Percentiles rank a stretch among this genome's conserved stretches.
phyloP scores from a whole-genome alignment of 805 yeast species.

The Metschnikowia rubicola region DNA sequence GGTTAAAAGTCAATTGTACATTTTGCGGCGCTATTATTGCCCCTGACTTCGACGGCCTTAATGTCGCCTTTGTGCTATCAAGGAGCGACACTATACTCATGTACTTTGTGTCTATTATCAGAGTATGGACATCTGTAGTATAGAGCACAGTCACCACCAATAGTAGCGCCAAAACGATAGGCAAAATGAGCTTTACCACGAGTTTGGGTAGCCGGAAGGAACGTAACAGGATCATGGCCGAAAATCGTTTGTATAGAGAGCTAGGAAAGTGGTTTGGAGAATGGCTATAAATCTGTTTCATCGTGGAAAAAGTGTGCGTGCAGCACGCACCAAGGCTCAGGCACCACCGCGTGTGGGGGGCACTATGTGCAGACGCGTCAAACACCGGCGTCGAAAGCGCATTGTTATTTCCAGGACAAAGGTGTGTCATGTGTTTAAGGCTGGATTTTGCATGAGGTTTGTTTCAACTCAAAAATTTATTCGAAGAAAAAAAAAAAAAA shows the following conservation, averaged over 20 bases:
- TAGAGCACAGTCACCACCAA: constrained; percentile 3
- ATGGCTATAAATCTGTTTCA: not conserved
- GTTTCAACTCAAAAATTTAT: too few species aligned
- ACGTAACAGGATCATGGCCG: constrained; percentile 16
- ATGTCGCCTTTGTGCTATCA: not conserved
- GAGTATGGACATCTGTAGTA: constrained; percentile 9
- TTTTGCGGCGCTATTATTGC: constrained; percentile 20
- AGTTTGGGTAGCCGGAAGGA: constrained; percentile 10
- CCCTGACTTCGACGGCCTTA: not conserved
- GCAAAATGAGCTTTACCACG: constrained; percentile 6
- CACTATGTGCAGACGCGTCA: not conserved
- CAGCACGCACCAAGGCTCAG: too few species aligned
- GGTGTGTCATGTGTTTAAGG: too few species aligned
- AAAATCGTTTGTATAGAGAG: constrained; percentile 5
- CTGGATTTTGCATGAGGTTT: too few species aligned
- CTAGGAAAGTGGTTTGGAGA: not conserved
- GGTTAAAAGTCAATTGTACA: constrained; percentile 34
- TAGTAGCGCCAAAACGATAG: constrained; percentile 1
- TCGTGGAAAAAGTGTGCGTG: too few species aligned
- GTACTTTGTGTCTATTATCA: constrained; percentile 7
- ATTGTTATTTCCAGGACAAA: not conserved
- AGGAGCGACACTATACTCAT: constrained; percentile 5
- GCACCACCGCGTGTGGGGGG: too few species aligned
- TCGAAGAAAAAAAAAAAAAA: too few species aligned
- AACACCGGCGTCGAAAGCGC: not conserved